phyloP scores from a whole-genome alignment of 1,284 basidiomycete genomes.

The Cutaneotrichosporon arboriforme region DNA sequence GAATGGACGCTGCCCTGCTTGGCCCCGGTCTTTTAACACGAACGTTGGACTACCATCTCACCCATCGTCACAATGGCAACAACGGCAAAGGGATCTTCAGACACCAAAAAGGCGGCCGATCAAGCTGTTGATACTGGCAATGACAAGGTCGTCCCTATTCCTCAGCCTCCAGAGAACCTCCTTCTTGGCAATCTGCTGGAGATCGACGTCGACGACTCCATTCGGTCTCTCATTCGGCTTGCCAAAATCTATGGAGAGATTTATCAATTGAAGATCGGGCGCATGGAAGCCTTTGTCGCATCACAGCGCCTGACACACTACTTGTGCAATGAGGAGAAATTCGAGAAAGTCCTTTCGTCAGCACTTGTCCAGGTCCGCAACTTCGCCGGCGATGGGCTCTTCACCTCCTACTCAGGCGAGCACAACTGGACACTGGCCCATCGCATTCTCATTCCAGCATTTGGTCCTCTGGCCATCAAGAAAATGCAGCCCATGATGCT shows the following conservation, averaged over 20 bases:
- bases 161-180: conserved; percentile 9
- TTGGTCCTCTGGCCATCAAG: conserved; percentile 52
- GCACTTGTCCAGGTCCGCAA: conserved; percentile 49
- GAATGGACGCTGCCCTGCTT: too few relatives aligned
- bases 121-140: not conserved
- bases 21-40: too few relatives aligned
- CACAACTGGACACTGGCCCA: conserved; percentile 53
- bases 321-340: conserved; percentile 52
- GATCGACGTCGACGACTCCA: conserved; percentile 14
- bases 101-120: too few relatives aligned
- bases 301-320: conserved; percentile 51
- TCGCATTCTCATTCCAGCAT: conserved; percentile 55
- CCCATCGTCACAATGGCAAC: too few relatives aligned
- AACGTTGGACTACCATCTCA: too few relatives aligned
- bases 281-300: conserved; percentile 40
- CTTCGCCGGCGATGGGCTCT: conserved; percentile 50
- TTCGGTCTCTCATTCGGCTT: conserved; percentile 48
- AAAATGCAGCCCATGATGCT: conserved; percentile 53
- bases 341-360: conserved; percentile 49
- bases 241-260: conserved; percentile 14
- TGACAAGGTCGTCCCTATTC: conserved; percentile 2
- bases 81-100: too few relatives aligned
- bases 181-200: conserved; percentile 47
- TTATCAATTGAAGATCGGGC: conserved; percentile 9
- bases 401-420: conserved; percentile 49